Base-by-base conservation (phyloP, 257 asterid genomes). In the Solanum chilense region DNA sequence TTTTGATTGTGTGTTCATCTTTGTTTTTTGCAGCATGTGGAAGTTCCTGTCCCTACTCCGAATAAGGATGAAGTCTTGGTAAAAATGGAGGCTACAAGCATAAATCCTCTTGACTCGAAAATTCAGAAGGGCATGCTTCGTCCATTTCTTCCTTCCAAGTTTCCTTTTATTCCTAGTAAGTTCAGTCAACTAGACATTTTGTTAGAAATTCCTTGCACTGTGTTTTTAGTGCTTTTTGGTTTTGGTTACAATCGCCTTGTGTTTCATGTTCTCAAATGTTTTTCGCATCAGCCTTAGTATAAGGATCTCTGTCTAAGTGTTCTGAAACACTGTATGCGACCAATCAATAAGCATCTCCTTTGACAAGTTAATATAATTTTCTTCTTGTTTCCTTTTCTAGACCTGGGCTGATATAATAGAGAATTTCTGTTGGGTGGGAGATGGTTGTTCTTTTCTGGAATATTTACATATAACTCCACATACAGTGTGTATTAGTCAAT, bases 51-150 rank as follows among this genome's bases (percentile, higher is more conserved):
- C 66, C 98, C 97, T 39, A 87, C 87, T 49, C 94, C 96, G 4
- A 82, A 76, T 20, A 93, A 93, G 45, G 95, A 91, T 56, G 97
- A 95, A 90, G 88, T 94, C 45, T 84, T 95, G 91, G 86, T 94
- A 45, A 95, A 92, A 81, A 35, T 95, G 91, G 97, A 94, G 86
- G 98, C 98, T 9, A 85, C 90, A 39, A 93, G 95, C 90, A 58
- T 95, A 60, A 95, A 95, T 87, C 96, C 95, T 3, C 82, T 94
- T 78, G 98, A 95, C 76, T 92, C 93, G 93, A 94, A 91, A 83
- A 88, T 91, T 18, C 90, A 94, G 92, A 94, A 93, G 86, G 98
- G 99, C 92, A 7, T 87, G 83, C 44, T 90, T 15, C 92, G 93
- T 60, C 96, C 94, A 64, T 2, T 94, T 27, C 29, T 93, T 66